Conservation (phyloP, 495 filamentous ascomycete species). For the Penicillium cinerascens region DNA sequence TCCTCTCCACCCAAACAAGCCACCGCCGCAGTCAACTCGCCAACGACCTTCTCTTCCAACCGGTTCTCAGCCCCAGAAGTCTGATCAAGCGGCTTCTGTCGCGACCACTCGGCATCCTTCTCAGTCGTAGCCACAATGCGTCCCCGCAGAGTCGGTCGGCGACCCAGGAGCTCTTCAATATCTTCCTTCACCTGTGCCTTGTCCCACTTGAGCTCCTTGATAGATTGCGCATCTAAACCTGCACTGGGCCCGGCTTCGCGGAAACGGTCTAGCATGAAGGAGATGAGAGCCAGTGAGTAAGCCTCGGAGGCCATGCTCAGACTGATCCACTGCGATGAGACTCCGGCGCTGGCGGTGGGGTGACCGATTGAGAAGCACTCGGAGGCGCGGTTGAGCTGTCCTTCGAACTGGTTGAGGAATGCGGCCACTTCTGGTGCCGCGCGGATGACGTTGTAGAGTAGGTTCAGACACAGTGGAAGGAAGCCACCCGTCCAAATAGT, state of each 20-base stretch:
- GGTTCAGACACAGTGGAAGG: slow-evolving; percentile 84
- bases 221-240: slow-evolving; percentile 55
- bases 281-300: slow-evolving; percentile 71
- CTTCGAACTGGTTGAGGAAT: slow-evolving; percentile 81
- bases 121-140: slow-evolving; percentile 67
- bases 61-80: slow-evolving; percentile 48
- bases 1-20: slow-evolving; percentile 39
- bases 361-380: slow-evolving; percentile 56
- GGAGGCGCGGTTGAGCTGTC: slow-evolving; percentile 61
- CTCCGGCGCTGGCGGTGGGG: slow-evolving; percentile 26
- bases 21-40: slow-evolving; percentile 52
- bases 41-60: slow-evolving; percentile 70
- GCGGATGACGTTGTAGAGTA: slow-evolving; percentile 75
- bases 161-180: slow-evolving; percentile 68
- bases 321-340: slow-evolving; percentile 52
- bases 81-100: slow-evolving; percentile 42
- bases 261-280: slow-evolving; percentile 58
- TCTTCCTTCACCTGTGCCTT: slow-evolving; percentile 65
- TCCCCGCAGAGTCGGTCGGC: slow-evolving; percentile 57
- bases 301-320: slow-evolving; percentile 70
- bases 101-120: slow-evolving; percentile 63
- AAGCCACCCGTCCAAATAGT: slow-evolving; percentile 85
- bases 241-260: slow-evolving; percentile 56
- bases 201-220: slow-evolving; percentile 71
- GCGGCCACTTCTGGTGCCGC: slow-evolving; percentile 78